Evolutionary conservation across 208 protist genomes (phyloP).

Genomic region (Leishmania guyanensis): DNA sequence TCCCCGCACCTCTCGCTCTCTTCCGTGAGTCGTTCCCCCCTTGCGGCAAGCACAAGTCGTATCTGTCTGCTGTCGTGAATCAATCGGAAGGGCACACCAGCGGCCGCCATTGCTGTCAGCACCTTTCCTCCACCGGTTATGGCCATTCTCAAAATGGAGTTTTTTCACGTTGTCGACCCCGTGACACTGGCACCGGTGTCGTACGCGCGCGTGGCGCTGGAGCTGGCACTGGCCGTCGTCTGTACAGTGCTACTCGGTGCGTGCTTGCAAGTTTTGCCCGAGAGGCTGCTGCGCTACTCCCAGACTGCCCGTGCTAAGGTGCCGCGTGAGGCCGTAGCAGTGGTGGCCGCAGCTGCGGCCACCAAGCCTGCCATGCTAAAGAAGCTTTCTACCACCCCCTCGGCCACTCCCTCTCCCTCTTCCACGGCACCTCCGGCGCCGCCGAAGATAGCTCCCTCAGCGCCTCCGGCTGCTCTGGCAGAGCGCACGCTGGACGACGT

Average conservation of each 20-base stretch:
- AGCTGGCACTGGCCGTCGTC: constrained; percentile 21
- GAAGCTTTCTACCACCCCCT: background rate
- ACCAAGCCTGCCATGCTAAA: background rate
- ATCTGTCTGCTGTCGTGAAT: background rate
- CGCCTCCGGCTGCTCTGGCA: background rate
- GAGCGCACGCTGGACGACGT: constrained; percentile 26
- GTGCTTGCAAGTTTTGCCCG: constrained; percentile 29
- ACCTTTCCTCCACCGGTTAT: background rate
- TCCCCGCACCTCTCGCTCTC: background rate
- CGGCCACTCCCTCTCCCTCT: background rate
- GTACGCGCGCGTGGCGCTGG: constrained; percentile 13
- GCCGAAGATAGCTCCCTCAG: background rate
- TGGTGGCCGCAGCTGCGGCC: background rate
- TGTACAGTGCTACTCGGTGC: constrained; percentile 27
- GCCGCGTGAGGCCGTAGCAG: background rate
- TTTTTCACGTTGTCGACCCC: constrained; percentile 37
- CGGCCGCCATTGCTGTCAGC: background rate
- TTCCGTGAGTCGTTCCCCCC: background rate
- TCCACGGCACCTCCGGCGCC: background rate
- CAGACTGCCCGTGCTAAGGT: background rate
- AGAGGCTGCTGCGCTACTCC: constrained; percentile 19
- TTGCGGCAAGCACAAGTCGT: too few species aligned
- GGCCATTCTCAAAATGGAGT: constrained; percentile 28
- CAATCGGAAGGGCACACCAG: background rate
- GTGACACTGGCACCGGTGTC: constrained; percentile 12